Evolutionary conservation across 1,139 yeast genomes (phyloP), one percentile per base, ranked within the genome.

Genomic region (Debaryomyces singareniensis): DNA sequence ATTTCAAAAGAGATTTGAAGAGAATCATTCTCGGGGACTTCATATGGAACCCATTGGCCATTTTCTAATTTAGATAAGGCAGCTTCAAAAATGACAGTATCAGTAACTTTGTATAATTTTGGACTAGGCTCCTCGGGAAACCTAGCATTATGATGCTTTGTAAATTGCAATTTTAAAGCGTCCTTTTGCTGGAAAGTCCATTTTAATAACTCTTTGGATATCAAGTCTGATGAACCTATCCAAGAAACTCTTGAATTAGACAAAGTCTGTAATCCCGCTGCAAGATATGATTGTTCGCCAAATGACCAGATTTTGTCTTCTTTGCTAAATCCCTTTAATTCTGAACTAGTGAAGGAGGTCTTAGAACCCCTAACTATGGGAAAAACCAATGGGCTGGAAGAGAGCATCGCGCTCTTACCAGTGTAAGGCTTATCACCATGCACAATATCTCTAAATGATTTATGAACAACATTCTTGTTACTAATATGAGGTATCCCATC

Each of bases 1-100:
- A 93, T 81, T 47, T 75, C 77, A 54, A 89, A 77, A 42, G 87
- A 87, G 37, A 93, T 62, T 60, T 93, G 98, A 30, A 87, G 58
- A 37, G 77, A 80, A 35, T 65, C 64, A 27, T 69, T 72, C 5
- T 61, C 58, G 5, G 71, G 53, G 20, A 51, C 43, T 24, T 58
- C 56, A 49, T 55, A 87, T 16, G 96, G 95, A 16, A 55, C 65
- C 96, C 96, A 91, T 35, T 61, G 45, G 14, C 73, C 73, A 34
- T 65, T 59, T 28, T 61, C 51, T 72, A 81, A 81, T 51, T 80
- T 74, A 26, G 84, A 70, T 5, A 89, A 56, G 7, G 78, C 83
- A 35, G 85, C 71, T 31, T 78, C 68, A 49, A 79, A 83, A 32
- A 61, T 54, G 5, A 78, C 71, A n/a, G 66, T 63, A 49, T 87